These are phyloP conservation scores for Sindora glabra DNA, from an alignment of 306 rosid genomes.

Conservation along the genomic window DNA sequence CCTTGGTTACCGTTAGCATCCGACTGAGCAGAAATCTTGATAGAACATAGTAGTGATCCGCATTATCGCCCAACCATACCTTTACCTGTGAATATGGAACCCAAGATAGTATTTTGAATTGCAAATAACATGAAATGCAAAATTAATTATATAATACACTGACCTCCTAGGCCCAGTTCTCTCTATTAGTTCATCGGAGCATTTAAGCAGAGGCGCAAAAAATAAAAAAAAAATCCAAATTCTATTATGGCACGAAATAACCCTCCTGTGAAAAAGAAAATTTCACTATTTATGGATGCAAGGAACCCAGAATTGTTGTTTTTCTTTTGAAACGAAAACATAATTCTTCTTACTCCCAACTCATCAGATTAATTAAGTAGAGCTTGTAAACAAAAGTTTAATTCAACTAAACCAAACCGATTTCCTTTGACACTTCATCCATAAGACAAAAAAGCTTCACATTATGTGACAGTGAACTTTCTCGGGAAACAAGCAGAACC, in stretches of 20 bases:
- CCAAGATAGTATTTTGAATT: neutral
- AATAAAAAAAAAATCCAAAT: neutral
- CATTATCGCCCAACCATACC: conserved; percentile 98
- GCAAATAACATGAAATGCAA: neutral
- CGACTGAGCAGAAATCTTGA: conserved; percentile 88
- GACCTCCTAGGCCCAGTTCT: too few relatives aligned
- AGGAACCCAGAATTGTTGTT: too few relatives aligned
- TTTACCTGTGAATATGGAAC: conserved; percentile 48
- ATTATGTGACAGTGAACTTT: too few relatives aligned
- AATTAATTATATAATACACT: neutral
- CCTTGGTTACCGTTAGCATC: conserved; percentile 94
- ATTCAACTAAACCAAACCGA: too few relatives aligned
- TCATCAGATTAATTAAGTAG: too few relatives aligned
- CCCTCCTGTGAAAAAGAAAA: neutral
- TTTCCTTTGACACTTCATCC: too few relatives aligned
- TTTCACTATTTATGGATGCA: too few relatives aligned
- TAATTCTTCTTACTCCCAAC: too few relatives aligned
- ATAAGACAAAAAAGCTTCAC: too few relatives aligned
- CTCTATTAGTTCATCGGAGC: too few relatives aligned
- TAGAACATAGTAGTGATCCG: conserved; percentile 91
- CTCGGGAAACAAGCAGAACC: conserved; percentile 24
- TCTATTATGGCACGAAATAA: neutral
- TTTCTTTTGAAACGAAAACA: too few relatives aligned
- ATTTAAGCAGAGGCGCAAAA: neutral
- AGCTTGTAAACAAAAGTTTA: too few relatives aligned